Conservation (phyloP, 1,284 basidiomycete species). For the Cutaneotrichosporon spelunceum region DNA sequence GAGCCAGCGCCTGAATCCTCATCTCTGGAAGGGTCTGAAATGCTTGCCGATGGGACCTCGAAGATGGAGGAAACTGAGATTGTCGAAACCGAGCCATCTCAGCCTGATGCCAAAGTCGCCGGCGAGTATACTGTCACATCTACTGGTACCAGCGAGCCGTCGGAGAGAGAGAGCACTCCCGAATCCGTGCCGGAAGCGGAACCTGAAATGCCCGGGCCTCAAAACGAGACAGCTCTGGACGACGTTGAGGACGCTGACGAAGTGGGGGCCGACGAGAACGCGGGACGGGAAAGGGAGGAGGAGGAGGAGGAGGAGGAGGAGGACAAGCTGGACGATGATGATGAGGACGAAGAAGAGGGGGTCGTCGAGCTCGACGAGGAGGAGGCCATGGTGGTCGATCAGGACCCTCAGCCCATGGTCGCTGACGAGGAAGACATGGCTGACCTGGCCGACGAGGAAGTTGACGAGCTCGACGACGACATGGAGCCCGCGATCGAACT, state of each 20-base stretch:
- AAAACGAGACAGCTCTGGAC: not conserved
- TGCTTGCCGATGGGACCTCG: not conserved
- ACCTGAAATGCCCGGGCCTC: not conserved
- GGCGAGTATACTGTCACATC: not conserved
- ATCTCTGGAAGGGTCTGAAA: not conserved
- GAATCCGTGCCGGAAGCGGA: not conserved
- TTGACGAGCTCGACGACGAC: not conserved
- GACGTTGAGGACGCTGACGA: not conserved
- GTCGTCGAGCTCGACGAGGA: conserved; percentile 8
- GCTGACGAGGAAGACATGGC: not conserved
- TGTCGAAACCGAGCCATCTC: not conserved
- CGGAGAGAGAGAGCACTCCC: not conserved
- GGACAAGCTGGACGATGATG: not conserved
- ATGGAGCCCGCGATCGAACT: not conserved
- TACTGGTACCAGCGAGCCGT: not conserved
- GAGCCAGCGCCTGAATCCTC: not conserved
- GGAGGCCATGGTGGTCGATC: not conserved
- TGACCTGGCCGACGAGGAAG: not conserved
- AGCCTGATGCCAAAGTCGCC: not conserved
- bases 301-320: conserved; percentile 11
- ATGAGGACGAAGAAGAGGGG: conserved; percentile 8
- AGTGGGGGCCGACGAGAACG: not conserved
- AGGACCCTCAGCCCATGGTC: not conserved
- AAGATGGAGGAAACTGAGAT: conserved; percentile 3
- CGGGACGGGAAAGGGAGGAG: not conserved